Base-by-base conservation (phyloP, 495 filamentous ascomycete species). In the Hyaloscypha variabilis region DNA sequence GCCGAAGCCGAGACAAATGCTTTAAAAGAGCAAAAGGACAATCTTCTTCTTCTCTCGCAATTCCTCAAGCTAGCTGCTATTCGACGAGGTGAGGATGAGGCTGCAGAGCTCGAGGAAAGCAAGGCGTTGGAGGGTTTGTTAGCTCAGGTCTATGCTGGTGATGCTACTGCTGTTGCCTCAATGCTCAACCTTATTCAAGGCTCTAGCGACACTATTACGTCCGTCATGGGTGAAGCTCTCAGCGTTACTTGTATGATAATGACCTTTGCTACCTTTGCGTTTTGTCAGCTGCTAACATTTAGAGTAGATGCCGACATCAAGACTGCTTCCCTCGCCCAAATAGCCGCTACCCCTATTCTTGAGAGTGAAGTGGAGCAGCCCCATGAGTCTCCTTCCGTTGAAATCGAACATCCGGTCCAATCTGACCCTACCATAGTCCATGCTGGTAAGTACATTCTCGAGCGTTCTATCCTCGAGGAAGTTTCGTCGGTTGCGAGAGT, bases 61-160 rank as follows among this genome's bases (percentile, higher is more conserved):
- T 96, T 94, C 78, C 81, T 96, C 58, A 88, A 88, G 67, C 81
- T 91, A 23, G 92, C 91, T 63, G 91, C 91, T 13, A 87, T 87
- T 50, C 85, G 90, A 70, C 81, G 92, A 69, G 76, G 77, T 28
- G 87, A 81, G 57, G 87, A 91, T 64, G 84, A 85, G 53, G 85
- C 90, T 69, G 82, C 87, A 23, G 74, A 80, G 3, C 61, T 78
- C 0, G 88, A 91, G 36, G 92, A 97, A 77, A 91, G 85, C 71
- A 86, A 86, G 76, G 95, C 93, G 51, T 90, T 98, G 65, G 96
- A 99, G 77, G 92, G 91, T 58, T 89, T 95, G 29, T 82, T 99
- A 50, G 87, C 94, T 58, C 82, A 91, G 71, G 89, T 98, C 46
- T 99, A 99, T 76, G 89, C 87, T 24, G 96, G 96, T 31, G 90